Evolutionary conservation across 169 alveolate species (phyloP).

Genomic region (Plasmodium sp.): DNA sequence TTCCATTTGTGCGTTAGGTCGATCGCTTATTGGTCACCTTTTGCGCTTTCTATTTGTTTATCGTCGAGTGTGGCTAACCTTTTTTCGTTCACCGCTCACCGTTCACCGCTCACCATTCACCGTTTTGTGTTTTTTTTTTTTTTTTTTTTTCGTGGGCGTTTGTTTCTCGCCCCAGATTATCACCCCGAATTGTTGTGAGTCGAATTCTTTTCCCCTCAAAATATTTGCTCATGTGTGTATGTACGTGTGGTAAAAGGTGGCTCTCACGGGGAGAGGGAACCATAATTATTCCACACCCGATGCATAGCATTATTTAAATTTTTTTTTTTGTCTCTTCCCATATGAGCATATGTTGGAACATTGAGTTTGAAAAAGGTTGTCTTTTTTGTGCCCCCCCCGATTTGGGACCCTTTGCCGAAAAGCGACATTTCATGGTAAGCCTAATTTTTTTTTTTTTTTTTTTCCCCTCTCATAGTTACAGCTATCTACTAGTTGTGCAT

Average conservation of each 20-base stretch:
- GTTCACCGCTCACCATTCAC: not conserved
- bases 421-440: not conserved
- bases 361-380: not conserved
- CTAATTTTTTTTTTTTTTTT: not conserved
- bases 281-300: not conserved
- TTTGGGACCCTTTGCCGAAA: not conserved
- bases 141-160: not conserved
- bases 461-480: not conserved
- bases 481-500: not conserved
- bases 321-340: not conserved
- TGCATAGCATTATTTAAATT: not conserved
- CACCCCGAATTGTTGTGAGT: not conserved
- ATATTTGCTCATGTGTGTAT: not conserved
- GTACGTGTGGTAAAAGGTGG: not conserved
- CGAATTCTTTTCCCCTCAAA: not conserved
- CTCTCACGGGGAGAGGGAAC: not conserved
- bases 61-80: not conserved
- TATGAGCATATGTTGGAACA: not conserved
- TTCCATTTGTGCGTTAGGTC: not conserved
- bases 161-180: not conserved
- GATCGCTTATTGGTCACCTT: not conserved
- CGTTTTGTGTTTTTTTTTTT: not conserved
- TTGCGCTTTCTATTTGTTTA: not conserved
- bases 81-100: not conserved
- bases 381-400: not conserved